Percentiles rank a stretch among this genome's conserved stretches.
phyloP scores from a whole-genome alignment of 148 eudicot genomes.

The Oxyria digyna region DNA sequence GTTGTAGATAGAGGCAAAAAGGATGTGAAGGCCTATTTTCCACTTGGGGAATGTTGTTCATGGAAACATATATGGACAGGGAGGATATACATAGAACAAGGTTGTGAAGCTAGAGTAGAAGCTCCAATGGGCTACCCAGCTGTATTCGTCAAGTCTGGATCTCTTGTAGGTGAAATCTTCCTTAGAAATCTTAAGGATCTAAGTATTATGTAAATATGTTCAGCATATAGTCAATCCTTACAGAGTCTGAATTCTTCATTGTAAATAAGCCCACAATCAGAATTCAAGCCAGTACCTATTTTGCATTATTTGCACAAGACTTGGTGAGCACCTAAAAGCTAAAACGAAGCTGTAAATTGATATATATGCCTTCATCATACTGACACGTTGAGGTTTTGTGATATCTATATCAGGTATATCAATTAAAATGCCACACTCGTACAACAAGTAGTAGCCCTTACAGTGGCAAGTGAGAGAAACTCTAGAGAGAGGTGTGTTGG shows the following conservation, averaged over 20 bases:
- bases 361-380: background rate
- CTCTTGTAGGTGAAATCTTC: conserved; percentile 59
- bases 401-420: background rate
- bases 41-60: conserved; percentile 44
- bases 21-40: conserved; percentile 72
- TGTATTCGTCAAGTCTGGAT: conserved; percentile 67
- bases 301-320: background rate
- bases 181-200: conserved; percentile 42
- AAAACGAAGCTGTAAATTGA: background rate
- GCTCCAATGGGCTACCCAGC: conserved; percentile 89
- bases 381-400: background rate
- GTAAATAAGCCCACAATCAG: background rate
- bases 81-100: conserved; percentile 34
- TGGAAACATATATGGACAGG: conserved; percentile 97
- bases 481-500: too few species aligned
- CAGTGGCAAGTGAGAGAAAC: too few species aligned
- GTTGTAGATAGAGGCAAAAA: conserved; percentile 69
- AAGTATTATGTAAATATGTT: conserved; percentile 18
- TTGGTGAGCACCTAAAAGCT: background rate
- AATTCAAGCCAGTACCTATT: background rate
- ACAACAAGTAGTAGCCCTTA: too few species aligned
- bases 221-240: background rate
- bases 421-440: too few species aligned
- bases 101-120: conserved; percentile 57
- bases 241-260: background rate